Evolutionary conservation across 345 rosid species (phyloP), one percentile per base, ranked within the genome.

Genomic region (Bruguiera parviflora): DNA sequence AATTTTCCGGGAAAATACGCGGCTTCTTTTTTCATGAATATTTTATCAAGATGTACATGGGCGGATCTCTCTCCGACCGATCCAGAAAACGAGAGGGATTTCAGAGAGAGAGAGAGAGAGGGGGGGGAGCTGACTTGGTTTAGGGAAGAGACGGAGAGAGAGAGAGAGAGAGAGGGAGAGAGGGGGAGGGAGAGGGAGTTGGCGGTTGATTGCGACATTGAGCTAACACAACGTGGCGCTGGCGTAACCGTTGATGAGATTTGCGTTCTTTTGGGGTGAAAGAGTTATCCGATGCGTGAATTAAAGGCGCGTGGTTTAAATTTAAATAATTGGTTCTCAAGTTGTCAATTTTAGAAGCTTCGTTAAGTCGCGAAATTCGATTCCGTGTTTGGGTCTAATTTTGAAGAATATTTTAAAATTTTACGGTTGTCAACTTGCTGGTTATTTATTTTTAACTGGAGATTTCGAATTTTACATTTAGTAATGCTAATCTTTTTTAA

Each of bases 161-260:
- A 61, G 31, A 58, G 7, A 21, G 31, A 15, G 55, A 11, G 31
- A 7, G 62, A 9, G 31, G 13, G 18, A 6, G 32, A 25, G 24
- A 61, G 33, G 29, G 15, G 22, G 27, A 39, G 15, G 22, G 27
- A 19, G 8, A 0, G 8, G 37, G 27, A 20, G 59, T 22, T 56
- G 64, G 68, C 63, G 24, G 77, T 59, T 65, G 72, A 52, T 32
- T 35, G 28, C 15, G 63, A 68, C 51, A 8, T 46, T 20, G 37
- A 32, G 58, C 46, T 21, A 1, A 22, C 15, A 64, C 78, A 80
- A 85, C 81, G 83, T 78, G 86, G 80, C 66, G 58, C 70, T 20
- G 24, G 15, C 28, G 11, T 4, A 31, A 13, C 75, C 37, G 75
- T 32, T 21, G n/a, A 55, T 62, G 73, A 61, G 43, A 64, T 24